Evolutionary conservation across 1,284 basidiomycete genomes (phyloP).

Genomic region (Phylloporus sp.): DNA sequence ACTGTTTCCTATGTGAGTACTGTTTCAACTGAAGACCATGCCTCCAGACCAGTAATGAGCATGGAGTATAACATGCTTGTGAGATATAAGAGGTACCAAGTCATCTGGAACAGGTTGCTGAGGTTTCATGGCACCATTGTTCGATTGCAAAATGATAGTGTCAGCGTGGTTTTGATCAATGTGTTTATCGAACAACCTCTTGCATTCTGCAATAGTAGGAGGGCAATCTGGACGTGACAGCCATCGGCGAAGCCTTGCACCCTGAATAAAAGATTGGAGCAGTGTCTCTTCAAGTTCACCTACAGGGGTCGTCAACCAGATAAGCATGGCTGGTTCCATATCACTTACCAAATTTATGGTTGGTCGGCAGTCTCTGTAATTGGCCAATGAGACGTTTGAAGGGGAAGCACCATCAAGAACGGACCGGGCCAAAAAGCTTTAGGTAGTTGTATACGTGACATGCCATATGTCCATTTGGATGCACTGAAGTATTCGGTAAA

Average conservation of each 20-base stretch:
- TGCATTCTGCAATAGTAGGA: not conserved
- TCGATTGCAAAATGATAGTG: too few relatives aligned
- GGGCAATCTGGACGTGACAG: not conserved
- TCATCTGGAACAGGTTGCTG: too few relatives aligned
- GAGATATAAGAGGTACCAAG: too few relatives aligned
- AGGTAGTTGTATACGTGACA: constrained; percentile 18
- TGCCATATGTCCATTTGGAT: constrained; percentile 5
- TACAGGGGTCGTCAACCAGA: too few relatives aligned
- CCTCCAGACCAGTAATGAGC: not conserved
- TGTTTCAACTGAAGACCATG: not conserved
- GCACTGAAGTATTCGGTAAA: constrained; percentile 5
- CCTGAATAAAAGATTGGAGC: not conserved
- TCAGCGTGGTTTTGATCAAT: fast-evolving
- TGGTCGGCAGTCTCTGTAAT: not conserved
- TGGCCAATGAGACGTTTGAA: not conserved
- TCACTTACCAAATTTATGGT: not conserved
- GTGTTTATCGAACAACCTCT: not conserved
- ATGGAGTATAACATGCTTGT: not conserved
- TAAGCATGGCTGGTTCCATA: too few relatives aligned
- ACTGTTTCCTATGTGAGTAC: constrained; percentile 1
- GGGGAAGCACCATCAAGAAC: constrained; percentile 19
- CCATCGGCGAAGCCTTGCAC: not conserved
- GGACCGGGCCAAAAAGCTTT: constrained; percentile 17
- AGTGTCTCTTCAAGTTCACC: not conserved
- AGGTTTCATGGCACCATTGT: too few relatives aligned